Base-by-base conservation (phyloP, 1,139 yeast species). In the Yamadazyma blattariae region DNA sequence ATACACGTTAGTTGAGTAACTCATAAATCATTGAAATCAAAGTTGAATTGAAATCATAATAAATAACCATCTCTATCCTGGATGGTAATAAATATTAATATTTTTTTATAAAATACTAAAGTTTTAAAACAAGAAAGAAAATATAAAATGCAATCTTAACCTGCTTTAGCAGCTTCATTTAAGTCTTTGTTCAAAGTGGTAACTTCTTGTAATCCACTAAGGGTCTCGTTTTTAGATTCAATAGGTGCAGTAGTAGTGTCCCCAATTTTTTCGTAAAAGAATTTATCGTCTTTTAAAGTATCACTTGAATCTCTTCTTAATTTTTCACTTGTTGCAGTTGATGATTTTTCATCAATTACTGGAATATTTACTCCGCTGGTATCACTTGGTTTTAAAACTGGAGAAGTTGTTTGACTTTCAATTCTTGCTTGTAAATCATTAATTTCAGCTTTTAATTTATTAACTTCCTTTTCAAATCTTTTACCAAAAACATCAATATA, bases 401-500 rank as follows among this genome's bases (percentile, higher is more conserved):
- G 56, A n/a, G 52, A 47, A 20, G 42, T 34, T 27, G 47, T 48
- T 17, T 47, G 43, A 28, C 54, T 74, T 55, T 79, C 81, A 71
- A 59, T 79, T 79, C 51, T 57, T 36, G 62, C 57, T 51, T 79
- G 83, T 42, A 82, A 58, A 20, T 68, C 72, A 11, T 67, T 71
- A 19, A 92, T 77, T 53, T 90, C 96, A 17, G 60, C 59, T 55
- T 81, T 85, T 50, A 92, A 67, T 52, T 76, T 75, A 22, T 68
- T 64, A 27, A 90, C 87, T 56, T 92, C 96, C 51, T 83, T 87
- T 52, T 82, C 95, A 59, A 85, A 81, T 51, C 88, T 72, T 54
- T 82, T 85, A 39, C 95, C 97, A 61, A 90, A 92, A 29, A 84
- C 83, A 53, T 92, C 97, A 39, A 92, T 74, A 55, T 92, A 92